phyloP scores from a whole-genome alignment of 108 stramenopile species.

The Epipyxis sp. region DNA sequence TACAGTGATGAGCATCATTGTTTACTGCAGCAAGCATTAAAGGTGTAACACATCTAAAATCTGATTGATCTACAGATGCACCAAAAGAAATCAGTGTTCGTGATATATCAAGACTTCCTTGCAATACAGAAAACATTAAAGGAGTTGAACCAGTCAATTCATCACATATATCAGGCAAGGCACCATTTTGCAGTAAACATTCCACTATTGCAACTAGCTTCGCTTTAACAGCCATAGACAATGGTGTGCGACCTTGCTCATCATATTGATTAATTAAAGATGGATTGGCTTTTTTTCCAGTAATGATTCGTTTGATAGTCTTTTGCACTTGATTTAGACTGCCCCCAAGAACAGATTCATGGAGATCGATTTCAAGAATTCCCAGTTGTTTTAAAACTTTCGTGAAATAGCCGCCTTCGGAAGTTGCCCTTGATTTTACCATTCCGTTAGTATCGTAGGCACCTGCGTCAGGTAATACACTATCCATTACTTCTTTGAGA shows the following conservation, averaged over 20 bases:
- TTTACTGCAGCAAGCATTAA: not conserved
- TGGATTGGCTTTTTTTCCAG: not conserved
- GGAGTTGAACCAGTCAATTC: constrained; percentile 3
- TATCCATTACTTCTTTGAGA: constrained; percentile 12
- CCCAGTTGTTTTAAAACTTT: not conserved
- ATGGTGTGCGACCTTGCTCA: constrained; percentile 3
- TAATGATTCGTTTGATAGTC: not conserved
- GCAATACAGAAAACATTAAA: not conserved
- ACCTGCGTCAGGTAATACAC: not conserved
- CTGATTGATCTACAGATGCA: not conserved
- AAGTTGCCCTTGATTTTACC: not conserved
- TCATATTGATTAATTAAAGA: constrained; percentile 5
- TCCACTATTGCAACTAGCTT: not conserved
- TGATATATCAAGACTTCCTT: not conserved
- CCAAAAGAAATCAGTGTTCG: not conserved
- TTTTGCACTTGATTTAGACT: not conserved
- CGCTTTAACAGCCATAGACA: constrained; percentile 5
- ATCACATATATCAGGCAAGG: not conserved
- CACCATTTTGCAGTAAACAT: not conserved
- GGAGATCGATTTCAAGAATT: not conserved
- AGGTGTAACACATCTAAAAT: constrained; percentile 8
- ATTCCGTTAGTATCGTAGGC: not conserved
- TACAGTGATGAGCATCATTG: not conserved
- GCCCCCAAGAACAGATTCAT: not conserved
- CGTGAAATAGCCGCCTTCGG: not conserved